These are phyloP conservation scores for Hymenoscyphus scutula DNA, from an alignment of 2,329 filamentous ascomycete species.

Conservation along the genomic window DNA sequence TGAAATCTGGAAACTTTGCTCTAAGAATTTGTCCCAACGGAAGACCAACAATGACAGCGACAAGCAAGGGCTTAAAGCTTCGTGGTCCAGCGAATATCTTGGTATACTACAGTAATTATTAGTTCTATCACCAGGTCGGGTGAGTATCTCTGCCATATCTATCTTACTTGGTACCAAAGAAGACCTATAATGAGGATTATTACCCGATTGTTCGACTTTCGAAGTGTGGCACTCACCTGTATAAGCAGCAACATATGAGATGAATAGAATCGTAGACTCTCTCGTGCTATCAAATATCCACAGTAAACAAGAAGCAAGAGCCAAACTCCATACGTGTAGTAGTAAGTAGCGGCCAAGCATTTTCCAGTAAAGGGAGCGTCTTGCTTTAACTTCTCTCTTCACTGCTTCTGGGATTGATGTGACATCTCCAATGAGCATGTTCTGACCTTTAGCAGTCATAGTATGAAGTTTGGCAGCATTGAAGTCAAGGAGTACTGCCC, in stretches of 20 bases:
- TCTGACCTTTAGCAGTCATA: constrained; percentile 41
- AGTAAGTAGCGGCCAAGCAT: constrained; percentile 48
- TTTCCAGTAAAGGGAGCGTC: constrained; percentile 46
- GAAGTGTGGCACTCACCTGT: constrained; percentile 15
- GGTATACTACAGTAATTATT: constrained; percentile 47
- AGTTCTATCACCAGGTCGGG: constrained; percentile 40
- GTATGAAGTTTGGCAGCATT: constrained; percentile 41
- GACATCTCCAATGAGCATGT: constrained; percentile 35
- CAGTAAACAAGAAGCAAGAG: constrained; percentile 47
- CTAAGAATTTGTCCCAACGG: constrained; percentile 46
- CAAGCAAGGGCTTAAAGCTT: constrained; percentile 47
- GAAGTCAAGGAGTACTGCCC: constrained; percentile 52
- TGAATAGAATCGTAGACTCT: constrained; percentile 22
- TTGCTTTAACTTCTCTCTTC: constrained; percentile 28
- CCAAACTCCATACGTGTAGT: constrained; percentile 52
- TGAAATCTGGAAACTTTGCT: constrained; percentile 38
- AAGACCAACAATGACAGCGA: constrained; percentile 46
- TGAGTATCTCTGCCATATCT: not conserved
- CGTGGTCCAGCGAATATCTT: constrained; percentile 51
- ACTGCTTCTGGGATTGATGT: constrained; percentile 42
- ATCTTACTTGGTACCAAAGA: constrained; percentile 44
- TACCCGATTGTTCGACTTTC: not conserved
- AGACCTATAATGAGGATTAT: constrained; percentile 29
- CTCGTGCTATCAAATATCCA: constrained; percentile 47
- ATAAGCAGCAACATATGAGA: constrained; percentile 27